Conservation (phyloP, 176 grass and related monocot genomes). For the Tuctoria greenei region DNA sequence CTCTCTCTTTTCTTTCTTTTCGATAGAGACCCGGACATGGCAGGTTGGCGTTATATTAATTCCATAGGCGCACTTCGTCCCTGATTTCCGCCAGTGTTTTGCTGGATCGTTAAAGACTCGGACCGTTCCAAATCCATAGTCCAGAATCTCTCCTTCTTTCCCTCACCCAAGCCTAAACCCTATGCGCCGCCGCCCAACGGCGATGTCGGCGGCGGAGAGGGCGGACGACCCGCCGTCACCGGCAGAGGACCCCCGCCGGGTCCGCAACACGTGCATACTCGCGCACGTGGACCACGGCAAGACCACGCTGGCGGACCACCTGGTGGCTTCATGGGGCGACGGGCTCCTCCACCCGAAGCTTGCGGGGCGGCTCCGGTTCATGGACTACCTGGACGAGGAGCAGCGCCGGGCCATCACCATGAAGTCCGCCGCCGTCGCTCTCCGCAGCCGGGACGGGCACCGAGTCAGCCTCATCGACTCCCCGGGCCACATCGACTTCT, state of each 20-base stretch:
- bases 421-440: constrained; percentile 73
- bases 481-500: constrained; percentile 96
- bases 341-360: constrained; percentile 68
- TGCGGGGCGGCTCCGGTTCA: constrained; percentile 67
- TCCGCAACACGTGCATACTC: constrained; percentile 94
- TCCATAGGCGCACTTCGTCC: no score
- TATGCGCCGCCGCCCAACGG: neutral
- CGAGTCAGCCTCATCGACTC: constrained; percentile 90
- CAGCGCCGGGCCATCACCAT: constrained; percentile 86
- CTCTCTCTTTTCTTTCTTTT: no score
- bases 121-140: neutral
- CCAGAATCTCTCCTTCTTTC: neutral
- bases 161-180: constrained; percentile 41
- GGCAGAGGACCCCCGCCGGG: constrained; percentile 22
- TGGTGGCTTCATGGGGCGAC: constrained; percentile 77
- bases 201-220: constrained; percentile 40
- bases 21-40: no score
- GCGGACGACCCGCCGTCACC: no score
- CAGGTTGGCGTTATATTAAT: no score
- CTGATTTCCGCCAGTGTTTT: no score
- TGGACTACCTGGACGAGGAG: constrained; percentile 95
- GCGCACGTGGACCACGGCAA: constrained; percentile 95
- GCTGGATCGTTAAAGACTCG: no score
- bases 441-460: constrained; percentile 43
- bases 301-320: constrained; percentile 88